Evolutionary conservation across 331 rosid genomes (phyloP).

Genomic region (Malus hybrid): DNA sequence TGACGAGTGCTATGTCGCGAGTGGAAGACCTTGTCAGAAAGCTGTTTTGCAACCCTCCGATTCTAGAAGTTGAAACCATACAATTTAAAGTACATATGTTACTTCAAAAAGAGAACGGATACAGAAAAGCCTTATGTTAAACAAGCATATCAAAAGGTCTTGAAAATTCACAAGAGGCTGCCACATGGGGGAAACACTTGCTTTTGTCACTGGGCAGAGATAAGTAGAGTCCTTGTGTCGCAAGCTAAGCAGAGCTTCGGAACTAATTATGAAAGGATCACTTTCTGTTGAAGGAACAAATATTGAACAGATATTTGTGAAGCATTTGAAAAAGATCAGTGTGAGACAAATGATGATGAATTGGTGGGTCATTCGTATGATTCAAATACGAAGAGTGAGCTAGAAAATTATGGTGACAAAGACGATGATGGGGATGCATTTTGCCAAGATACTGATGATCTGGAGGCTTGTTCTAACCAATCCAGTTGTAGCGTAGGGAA

Average conservation of each 20-base stretch:
- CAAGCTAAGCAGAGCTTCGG: slow-evolving; percentile 71
- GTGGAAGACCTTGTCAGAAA: slow-evolving; percentile 70
- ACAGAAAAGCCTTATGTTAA: slow-evolving; percentile 51
- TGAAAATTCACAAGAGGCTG: slow-evolving; percentile 84
- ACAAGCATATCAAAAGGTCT: slow-evolving; percentile 73
- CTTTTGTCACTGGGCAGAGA: slow-evolving; percentile 74
- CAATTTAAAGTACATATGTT: slow-evolving; percentile 60
- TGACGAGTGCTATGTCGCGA: slow-evolving; percentile 86
- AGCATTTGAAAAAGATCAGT: slow-evolving; percentile 64
- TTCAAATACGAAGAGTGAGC: slow-evolving; percentile 63
- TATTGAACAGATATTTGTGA: slow-evolving; percentile 55
- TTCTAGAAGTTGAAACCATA: slow-evolving; percentile 70
- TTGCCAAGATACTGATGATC: slow-evolving; percentile 13
- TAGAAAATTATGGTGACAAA: slow-evolving; percentile 33
- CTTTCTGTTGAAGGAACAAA: slow-evolving; percentile 34
- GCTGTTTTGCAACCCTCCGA: slow-evolving; percentile 58
- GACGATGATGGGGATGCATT: slow-evolving; percentile 7
- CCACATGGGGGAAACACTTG: slow-evolving; percentile 81
- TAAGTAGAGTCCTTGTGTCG: slow-evolving; percentile 74
- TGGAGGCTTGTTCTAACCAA: no score
- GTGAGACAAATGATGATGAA: slow-evolving; percentile 23
- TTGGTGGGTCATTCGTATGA: slow-evolving; percentile 32
- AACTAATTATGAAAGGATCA: slow-evolving; percentile 33
- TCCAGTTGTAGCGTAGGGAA: no score
- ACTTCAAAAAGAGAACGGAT: slow-evolving; percentile 64